These are phyloP conservation scores for Mangifera indica DNA, from an alignment of 345 rosid species.

Conservation along the genomic window DNA sequence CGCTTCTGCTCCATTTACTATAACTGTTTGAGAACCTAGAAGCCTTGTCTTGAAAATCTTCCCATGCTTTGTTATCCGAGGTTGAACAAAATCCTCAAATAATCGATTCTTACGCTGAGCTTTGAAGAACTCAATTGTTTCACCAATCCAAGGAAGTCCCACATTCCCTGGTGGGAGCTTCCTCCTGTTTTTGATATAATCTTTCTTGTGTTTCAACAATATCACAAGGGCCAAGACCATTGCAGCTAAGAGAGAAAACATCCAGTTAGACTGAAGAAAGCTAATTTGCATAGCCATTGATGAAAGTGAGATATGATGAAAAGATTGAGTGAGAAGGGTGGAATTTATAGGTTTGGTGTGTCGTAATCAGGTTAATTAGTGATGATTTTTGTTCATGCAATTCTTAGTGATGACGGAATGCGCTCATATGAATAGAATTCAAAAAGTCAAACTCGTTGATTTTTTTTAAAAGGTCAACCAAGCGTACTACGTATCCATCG, in stretches of 20 bases:
- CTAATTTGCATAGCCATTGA: slow-evolving; percentile 22
- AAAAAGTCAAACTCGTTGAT: slow-evolving; percentile 23
- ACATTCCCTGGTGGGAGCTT: slow-evolving; percentile 66
- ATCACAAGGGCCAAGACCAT: slow-evolving; percentile 31
- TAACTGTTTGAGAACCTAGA: slow-evolving; percentile 65
- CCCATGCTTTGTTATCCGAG: slow-evolving; percentile 57
- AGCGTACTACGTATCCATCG: slow-evolving; percentile 23
- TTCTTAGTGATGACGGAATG: neutral
- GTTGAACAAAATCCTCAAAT: slow-evolving; percentile 61
- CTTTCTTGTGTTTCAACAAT: slow-evolving; percentile 37
- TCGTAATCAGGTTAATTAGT: slow-evolving; percentile 14
- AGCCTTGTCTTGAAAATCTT: slow-evolving; percentile 66
- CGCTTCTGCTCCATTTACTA: slow-evolving; percentile 68
- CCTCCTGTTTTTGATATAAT: slow-evolving; percentile 13
- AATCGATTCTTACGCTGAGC: slow-evolving; percentile 57
- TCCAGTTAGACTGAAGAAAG: slow-evolving; percentile 24
- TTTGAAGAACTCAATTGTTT: slow-evolving; percentile 65
- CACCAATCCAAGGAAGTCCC: slow-evolving; percentile 73
- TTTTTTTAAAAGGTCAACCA: slow-evolving; percentile 29
- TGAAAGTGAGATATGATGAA: neutral
- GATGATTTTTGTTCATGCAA: neutral
- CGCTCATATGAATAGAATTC: neutral
- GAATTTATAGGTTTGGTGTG: slow-evolving; percentile 7
- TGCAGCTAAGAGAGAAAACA: slow-evolving; percentile 37
- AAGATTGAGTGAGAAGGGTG: neutral